These are phyloP conservation scores for Rhynchosporium agropyri DNA, from an alignment of 2,329 filamentous ascomycete species.

Conservation along the genomic window DNA sequence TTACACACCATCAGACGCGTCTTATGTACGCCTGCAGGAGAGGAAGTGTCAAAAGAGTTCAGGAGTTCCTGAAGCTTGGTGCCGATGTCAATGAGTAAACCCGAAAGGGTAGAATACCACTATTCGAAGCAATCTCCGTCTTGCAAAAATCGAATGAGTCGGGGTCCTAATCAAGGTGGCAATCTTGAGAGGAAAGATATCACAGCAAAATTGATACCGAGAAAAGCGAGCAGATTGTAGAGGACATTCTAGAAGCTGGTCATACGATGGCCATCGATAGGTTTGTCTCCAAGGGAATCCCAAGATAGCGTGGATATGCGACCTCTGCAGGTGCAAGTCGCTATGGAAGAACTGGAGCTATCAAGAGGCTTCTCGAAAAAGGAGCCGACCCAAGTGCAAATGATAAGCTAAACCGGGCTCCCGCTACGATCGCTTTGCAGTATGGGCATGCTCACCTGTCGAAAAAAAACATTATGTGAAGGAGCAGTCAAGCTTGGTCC, in stretches of 20 bases:
- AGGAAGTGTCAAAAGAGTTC: conserved; percentile 42
- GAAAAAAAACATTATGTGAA: conserved; percentile 8
- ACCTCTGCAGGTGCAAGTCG: conserved; percentile 28
- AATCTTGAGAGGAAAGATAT: background rate
- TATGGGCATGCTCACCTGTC: conserved; percentile 24
- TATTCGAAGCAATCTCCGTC: conserved; percentile 27
- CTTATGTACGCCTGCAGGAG: conserved; percentile 40
- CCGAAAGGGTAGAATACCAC: conserved; percentile 23
- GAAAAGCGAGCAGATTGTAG: conserved; percentile 18
- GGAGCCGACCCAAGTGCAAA: conserved; percentile 20
- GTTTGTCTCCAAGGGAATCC: conserved; percentile 13
- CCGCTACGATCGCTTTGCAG: conserved; percentile 25
- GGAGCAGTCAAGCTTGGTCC: background rate
- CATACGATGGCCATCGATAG: conserved; percentile 16
- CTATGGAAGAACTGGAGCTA: conserved; percentile 11
- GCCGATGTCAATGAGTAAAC: conserved; percentile 22
- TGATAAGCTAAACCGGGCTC: conserved; percentile 24
- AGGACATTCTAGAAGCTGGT: conserved; percentile 22
- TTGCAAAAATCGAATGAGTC: background rate
- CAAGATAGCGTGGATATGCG: conserved; percentile 27
- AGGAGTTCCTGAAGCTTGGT: conserved; percentile 26
- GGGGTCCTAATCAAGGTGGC: background rate
- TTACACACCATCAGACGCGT: conserved; percentile 40
- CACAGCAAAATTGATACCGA: background rate
- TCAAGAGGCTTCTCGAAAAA: conserved; percentile 14